A percentile compares a stretch with the other conserved stretches of the same genome.
These are phyloP conservation scores for Tephrocybe rancida DNA, from an alignment of 768 basidiomycete species.

Conservation along the genomic window DNA sequence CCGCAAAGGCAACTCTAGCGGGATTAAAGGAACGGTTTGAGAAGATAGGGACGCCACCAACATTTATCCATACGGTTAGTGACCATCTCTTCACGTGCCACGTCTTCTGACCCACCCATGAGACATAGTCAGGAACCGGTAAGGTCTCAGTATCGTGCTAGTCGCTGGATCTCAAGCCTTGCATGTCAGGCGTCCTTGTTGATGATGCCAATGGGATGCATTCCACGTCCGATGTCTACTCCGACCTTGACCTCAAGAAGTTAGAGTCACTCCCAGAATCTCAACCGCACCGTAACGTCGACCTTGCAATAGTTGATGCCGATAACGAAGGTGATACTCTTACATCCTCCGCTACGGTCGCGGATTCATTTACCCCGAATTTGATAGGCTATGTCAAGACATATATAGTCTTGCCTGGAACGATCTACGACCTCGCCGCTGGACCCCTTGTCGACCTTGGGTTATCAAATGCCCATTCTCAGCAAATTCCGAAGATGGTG, in stretches of 20 bases:
- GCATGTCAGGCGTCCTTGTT: slow-evolving; percentile 34
- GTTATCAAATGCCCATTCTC: slow-evolving; percentile 49
- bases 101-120: slow-evolving; percentile 2
- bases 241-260: slow-evolving; percentile 47
- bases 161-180: not conserved
- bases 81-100: not conserved
- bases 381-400: slow-evolving; percentile 21
- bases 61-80: slow-evolving; percentile 47
- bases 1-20: slow-evolving; percentile 39
- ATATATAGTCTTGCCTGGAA: slow-evolving; percentile 56
- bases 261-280: slow-evolving; percentile 46
- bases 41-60: slow-evolving; percentile 28
- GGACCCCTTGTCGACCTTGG: slow-evolving; percentile 52
- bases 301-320: slow-evolving; percentile 47
- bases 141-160: not conserved
- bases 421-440: slow-evolving; percentile 52
- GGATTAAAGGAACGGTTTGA: slow-evolving; percentile 37
- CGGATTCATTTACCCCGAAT: not conserved
- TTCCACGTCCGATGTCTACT: slow-evolving; percentile 42
- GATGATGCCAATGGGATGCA: slow-evolving; percentile 46
- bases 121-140: slow-evolving; percentile 35
- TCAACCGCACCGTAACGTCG: slow-evolving; percentile 52
- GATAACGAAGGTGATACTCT: slow-evolving; percentile 42
- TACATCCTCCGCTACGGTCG: not conserved
- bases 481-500: slow-evolving; percentile 51